Conservation (phyloP, 2,329 filamentous ascomycete species). For the Grosmannia clavigera region DNA sequence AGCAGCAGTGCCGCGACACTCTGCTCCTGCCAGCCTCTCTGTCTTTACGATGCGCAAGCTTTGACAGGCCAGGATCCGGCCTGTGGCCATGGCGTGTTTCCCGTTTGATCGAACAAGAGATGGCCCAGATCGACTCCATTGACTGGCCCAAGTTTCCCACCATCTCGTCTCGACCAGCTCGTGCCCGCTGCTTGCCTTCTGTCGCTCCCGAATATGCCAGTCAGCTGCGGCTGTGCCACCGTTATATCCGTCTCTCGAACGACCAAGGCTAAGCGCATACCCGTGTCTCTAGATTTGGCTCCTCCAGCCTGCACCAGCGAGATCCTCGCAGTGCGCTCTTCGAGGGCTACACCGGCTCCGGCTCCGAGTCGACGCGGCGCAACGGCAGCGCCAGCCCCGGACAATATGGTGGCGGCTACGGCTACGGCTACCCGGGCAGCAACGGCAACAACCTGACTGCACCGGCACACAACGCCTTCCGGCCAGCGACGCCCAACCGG, state of each 20-base stretch:
- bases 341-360: constrained; percentile 55
- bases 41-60: no score
- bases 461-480: constrained; percentile 31
- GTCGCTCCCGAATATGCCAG: not conserved
- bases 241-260: not conserved
- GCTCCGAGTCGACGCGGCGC: constrained; percentile 28
- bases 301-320: constrained; percentile 60
- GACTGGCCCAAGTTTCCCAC: no score
- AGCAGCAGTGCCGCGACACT: not conserved
- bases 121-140: no score
- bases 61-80: no score
- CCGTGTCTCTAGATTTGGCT: constrained; percentile 42
- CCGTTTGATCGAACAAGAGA: no score
- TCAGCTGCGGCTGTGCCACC: not conserved
- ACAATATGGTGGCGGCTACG: constrained; percentile 24
- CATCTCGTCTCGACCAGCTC: not conserved
- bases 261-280: not conserved
- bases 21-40: not conserved
- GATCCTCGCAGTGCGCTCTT: constrained; percentile 62
- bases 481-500: constrained; percentile 59
- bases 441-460: constrained; percentile 19
- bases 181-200: not conserved
- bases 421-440: constrained; percentile 39
- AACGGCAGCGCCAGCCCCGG: constrained; percentile 33
- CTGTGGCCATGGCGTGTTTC: no score